phyloP scores from a whole-genome alignment of 2,329 filamentous ascomycete genomes.

The Cladosporium velox region DNA sequence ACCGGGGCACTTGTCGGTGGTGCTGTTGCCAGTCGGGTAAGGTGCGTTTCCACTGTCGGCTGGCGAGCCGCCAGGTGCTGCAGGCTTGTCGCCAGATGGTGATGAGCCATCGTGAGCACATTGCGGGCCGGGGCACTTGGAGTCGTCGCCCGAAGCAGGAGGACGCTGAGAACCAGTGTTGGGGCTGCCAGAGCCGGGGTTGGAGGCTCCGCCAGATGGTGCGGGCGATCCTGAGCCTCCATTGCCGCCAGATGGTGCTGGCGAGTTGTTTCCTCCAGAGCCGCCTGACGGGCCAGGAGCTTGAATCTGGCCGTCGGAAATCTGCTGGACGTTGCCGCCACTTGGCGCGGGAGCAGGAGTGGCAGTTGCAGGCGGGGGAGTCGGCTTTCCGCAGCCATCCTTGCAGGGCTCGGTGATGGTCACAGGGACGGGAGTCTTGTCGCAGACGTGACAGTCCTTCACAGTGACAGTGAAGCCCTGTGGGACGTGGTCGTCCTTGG shows the following conservation, averaged over 20 bases:
- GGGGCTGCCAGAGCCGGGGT: slow-evolving; percentile 17
- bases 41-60: slow-evolving; percentile 11
- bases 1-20: slow-evolving; percentile 14
- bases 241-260: slow-evolving; percentile 17
- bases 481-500: slow-evolving; percentile 32
- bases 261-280: slow-evolving; percentile 16
- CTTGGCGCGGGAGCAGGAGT: slow-evolving; percentile 17
- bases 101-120: slow-evolving; percentile 22
- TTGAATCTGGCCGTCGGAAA: slow-evolving; percentile 25
- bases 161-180: slow-evolving; percentile 15
- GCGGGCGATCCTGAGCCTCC: slow-evolving; percentile 5
- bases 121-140: slow-evolving; percentile 31
- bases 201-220: slow-evolving; percentile 19
- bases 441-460: slow-evolving; percentile 38
- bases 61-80: slow-evolving; percentile 10
- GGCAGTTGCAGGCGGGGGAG: slow-evolving; percentile 17
- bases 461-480: slow-evolving; percentile 39
- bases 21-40: slow-evolving; percentile 16
- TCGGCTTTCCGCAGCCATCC: slow-evolving; percentile 26
- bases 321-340: slow-evolving; percentile 22
- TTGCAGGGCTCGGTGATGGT: slow-evolving; percentile 42
- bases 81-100: background rate
- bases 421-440: slow-evolving; percentile 33
- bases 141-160: slow-evolving; percentile 18
- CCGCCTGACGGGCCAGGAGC: slow-evolving; percentile 25